Conservation (phyloP, 1,139 yeast genomes). For the Saccharomycopsis phalli region DNA sequence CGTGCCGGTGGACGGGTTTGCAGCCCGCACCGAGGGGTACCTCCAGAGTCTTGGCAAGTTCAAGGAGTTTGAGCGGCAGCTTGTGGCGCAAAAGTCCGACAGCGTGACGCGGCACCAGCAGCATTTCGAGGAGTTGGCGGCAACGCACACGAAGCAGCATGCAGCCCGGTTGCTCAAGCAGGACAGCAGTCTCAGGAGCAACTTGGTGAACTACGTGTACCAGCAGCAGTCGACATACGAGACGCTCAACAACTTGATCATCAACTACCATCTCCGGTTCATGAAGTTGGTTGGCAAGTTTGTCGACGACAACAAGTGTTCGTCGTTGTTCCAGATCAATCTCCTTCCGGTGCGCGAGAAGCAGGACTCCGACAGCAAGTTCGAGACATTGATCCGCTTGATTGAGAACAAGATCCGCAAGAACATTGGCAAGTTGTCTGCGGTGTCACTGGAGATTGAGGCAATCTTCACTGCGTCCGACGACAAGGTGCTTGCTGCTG, state of each 20-base stretch:
- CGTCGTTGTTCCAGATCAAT: conserved; percentile 9
- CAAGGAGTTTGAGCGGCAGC: background rate
- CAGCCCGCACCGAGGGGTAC: background rate
- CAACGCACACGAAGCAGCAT: background rate
- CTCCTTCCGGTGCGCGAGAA: conserved; percentile 13
- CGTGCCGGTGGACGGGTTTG: conserved; percentile 4
- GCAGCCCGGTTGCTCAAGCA: background rate
- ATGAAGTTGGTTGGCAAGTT: conserved; percentile 13
- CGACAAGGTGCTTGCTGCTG: conserved; percentile 1
- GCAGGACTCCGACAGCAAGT: conserved; percentile 6
- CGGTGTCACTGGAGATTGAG: conserved; percentile 2
- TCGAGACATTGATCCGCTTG: conserved; percentile 15
- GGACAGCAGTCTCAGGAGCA: background rate
- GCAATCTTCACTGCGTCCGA: conserved; percentile 5
- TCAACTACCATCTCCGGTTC: conserved; percentile 18
- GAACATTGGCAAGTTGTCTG: conserved; percentile 10
- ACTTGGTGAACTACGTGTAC: conserved; percentile 8
- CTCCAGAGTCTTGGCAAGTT: background rate
- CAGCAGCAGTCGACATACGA: conserved; percentile 16
- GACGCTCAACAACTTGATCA: conserved; percentile 3
- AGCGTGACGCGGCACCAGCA: background rate
- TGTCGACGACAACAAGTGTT: conserved; percentile 14
- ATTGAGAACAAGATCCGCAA: conserved; percentile 14
- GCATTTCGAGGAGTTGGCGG: background rate
- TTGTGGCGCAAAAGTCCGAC: background rate